These are phyloP conservation scores for Melampsora larici-populina DNA, from an alignment of 1,284 basidiomycete genomes.

Conservation along the genomic window DNA sequence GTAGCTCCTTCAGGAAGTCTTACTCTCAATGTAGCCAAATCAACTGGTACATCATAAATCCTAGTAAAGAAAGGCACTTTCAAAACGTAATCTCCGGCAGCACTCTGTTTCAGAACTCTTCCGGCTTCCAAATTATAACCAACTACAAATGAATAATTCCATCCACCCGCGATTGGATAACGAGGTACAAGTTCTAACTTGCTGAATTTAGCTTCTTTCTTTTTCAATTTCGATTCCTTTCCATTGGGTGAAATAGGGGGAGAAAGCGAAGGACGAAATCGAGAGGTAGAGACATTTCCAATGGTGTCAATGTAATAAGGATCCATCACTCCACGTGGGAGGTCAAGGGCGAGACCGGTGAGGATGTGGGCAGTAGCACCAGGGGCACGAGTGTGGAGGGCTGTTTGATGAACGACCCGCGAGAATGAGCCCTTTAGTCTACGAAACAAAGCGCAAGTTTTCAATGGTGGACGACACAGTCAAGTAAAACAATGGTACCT, in stretches of 20 bases:
- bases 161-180: conserved; percentile 90
- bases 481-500: neutral
- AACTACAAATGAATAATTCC: conserved; percentile 93
- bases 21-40: conserved; percentile 74
- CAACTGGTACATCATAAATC: conserved; percentile 73
- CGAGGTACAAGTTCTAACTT: conserved; percentile 76
- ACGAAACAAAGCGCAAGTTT: conserved; percentile 25
- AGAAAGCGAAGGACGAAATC: conserved; percentile 60
- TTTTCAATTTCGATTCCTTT: conserved; percentile 58
- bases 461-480: neutral
- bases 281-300: conserved; percentile 95
- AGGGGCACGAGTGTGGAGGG: conserved; percentile 66
- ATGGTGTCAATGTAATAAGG: conserved; percentile 85
- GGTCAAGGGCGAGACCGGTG: conserved; percentile 66
- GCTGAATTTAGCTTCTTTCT: conserved; percentile 53
- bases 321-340: conserved; percentile 74
- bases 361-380: conserved; percentile 66
- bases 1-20: conserved; percentile 89
- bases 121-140: conserved; percentile 82
- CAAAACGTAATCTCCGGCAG: conserved; percentile 66
- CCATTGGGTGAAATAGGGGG: conserved; percentile 46
- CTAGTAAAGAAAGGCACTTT: conserved; percentile 82
- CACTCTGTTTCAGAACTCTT: conserved; percentile 60
- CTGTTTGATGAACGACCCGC: conserved; percentile 74
- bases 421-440: conserved; percentile 96